These are phyloP conservation scores for Agapanthus africanus DNA, from an alignment of 106 monocot genomes.

Conservation along the genomic window DNA sequence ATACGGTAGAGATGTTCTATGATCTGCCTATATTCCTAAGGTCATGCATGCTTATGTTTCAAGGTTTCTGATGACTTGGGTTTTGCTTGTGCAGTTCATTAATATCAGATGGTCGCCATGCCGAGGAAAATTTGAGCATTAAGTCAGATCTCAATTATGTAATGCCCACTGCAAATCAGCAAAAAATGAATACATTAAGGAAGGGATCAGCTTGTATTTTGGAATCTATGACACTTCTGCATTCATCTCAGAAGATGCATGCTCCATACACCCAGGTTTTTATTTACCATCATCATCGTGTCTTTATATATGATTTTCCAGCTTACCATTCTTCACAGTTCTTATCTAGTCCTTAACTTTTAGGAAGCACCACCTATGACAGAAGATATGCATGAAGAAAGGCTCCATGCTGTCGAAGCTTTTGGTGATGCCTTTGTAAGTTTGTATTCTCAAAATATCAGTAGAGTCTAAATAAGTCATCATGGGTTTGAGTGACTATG, in stretches of 20 bases:
- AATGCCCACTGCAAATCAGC: constrained; percentile 14
- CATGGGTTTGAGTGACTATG: not conserved
- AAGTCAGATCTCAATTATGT: constrained; percentile 12
- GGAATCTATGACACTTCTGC: constrained; percentile 74
- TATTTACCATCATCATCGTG: not conserved
- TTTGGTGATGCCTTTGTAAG: constrained; percentile 87
- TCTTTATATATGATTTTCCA: constrained; percentile 3
- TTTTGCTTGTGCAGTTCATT: constrained; percentile 25
- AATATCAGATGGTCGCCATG: constrained; percentile 10
- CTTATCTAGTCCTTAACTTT: constrained; percentile 11
- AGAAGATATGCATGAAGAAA: constrained; percentile 99
- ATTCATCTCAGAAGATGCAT: constrained; percentile 79
- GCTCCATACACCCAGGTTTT: constrained; percentile 81
- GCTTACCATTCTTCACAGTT: constrained; percentile 1
- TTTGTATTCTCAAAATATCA: constrained; percentile 9
- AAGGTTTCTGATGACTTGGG: not conserved
- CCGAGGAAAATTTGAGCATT: constrained; percentile 5
- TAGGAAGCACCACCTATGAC: constrained; percentile 94
- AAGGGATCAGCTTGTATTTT: constrained; percentile 72
- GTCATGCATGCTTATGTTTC: not conserved
- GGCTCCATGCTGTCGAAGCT: constrained; percentile 73
- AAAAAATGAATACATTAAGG: constrained; percentile 21
- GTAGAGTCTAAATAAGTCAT: not conserved
- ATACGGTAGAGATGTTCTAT: not conserved
- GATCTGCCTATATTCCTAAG: not conserved